Evolutionary conservation across 345 rosid species (phyloP).

Genomic region (Arabis alpina): DNA sequence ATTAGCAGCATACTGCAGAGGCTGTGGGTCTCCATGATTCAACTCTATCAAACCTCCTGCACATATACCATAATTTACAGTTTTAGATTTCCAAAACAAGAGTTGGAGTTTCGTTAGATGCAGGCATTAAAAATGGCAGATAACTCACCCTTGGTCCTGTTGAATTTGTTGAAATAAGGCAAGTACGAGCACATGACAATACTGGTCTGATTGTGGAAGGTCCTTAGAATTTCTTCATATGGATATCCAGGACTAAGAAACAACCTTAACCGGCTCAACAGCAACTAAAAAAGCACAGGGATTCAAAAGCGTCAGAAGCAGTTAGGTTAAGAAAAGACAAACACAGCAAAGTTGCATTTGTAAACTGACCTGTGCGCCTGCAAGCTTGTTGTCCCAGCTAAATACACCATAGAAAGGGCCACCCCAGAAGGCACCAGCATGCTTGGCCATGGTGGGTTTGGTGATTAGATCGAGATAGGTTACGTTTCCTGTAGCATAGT

Average conservation of each 20-base stretch:
- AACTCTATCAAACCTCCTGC: constrained; percentile 86
- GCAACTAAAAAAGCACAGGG: constrained; percentile 54
- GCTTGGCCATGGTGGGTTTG: constrained; percentile 68
- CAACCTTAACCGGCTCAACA: constrained; percentile 79
- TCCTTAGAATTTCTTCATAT: constrained; percentile 80
- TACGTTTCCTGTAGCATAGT: constrained; percentile 89
- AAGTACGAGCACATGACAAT: constrained; percentile 82
- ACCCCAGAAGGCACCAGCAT: constrained; percentile 96
- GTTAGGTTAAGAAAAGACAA: constrained; percentile 2
- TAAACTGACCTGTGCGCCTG: constrained; percentile 84
- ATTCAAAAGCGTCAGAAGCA: not conserved
- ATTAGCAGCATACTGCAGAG: constrained; percentile 87
- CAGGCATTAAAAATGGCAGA: constrained; percentile 17
- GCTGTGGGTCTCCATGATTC: constrained; percentile 96
- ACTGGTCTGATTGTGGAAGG: constrained; percentile 90
- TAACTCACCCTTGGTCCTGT: constrained; percentile 67
- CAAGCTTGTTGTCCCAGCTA: constrained; percentile 99
- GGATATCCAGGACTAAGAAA: constrained; percentile 96
- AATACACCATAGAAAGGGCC: constrained; percentile 84
- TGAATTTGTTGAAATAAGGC: constrained; percentile 67
- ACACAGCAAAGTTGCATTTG: constrained; percentile 11
- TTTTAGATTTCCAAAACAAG: constrained; percentile 4
- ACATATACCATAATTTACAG: constrained; percentile 17
- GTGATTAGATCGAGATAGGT: constrained; percentile 82
- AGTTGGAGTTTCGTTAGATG: constrained; percentile 4